Evolutionary conservation across 768 basidiomycete species (phyloP).

Genomic region (Tulasnella sp.): DNA sequence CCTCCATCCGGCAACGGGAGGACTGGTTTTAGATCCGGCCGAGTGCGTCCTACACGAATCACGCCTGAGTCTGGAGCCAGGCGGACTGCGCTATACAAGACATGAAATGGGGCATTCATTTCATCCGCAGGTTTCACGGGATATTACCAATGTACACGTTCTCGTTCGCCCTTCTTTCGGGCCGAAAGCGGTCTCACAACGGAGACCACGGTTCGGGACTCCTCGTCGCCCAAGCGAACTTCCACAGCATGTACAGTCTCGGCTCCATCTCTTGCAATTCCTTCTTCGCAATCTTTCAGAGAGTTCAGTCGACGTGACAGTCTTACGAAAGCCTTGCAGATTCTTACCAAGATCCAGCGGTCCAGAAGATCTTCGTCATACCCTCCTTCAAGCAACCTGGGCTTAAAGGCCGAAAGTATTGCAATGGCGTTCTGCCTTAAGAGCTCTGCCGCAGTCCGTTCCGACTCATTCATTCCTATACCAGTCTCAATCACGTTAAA

Average conservation of each 20-base stretch:
- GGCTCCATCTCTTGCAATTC: slow-evolving; percentile 22
- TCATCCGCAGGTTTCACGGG: neutral
- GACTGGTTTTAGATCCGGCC: slow-evolving; percentile 16
- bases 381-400: neutral
- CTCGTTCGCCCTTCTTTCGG: neutral
- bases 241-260: slow-evolving; percentile 19
- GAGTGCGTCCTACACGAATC: neutral
- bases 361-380: neutral
- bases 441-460: neutral
- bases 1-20: neutral
- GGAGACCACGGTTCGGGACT: neutral
- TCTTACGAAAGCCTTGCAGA: neutral
- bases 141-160: neutral
- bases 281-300: neutral
- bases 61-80: slow-evolving; percentile 13
- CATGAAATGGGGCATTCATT: neutral
- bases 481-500: neutral
- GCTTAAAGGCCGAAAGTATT: neutral
- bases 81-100: neutral
- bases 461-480: neutral
- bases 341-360: slow-evolving; percentile 14
- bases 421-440: neutral
- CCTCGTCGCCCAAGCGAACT: slow-evolving; percentile 21
- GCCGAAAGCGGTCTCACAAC: neutral
- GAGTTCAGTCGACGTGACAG: neutral